Evolutionary conservation across 2,329 filamentous ascomycete genomes (phyloP), one percentile per base, ranked within the genome.

Genomic region (Cryphonectria parasitica): DNA sequence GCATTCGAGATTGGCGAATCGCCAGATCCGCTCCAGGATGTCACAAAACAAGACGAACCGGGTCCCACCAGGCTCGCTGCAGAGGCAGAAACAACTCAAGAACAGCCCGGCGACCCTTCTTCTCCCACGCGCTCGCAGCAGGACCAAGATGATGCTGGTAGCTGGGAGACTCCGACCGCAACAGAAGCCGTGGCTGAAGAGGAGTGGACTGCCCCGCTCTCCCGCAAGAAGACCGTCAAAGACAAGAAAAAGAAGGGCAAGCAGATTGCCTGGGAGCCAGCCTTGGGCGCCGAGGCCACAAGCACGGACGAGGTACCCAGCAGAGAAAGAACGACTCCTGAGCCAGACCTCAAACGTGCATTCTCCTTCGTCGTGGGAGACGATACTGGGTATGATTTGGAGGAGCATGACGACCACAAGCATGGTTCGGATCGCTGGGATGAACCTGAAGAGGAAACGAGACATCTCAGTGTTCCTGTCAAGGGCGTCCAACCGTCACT

Each of bases 241-340:
- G 80, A 78, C 61, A 83, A 81, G 77, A 83, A 80, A 65, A 74
- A 77, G 34, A 80, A 80, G 73, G 77, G 77, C 49, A 77, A 78
- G 71, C 73, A 75, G 73, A 64, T 72, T 28, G 52, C 68, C 66
- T 60, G 74, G 67, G 74, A 71, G 41, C 66, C 69, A 61, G 54
- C 71, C 10, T 69, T 74, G 3, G 72, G 66, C n/a, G 28, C 49
- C 11, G 72, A 65, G 22, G 73, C 70, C 2, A 71, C 72, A n/a
- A 43, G 39, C 28, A 13, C 31, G 15, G 66, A 68, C 54, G 25
- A 15, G 1, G 15, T 8, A 58, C 28, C 22, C 64, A 60, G 52
- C 31, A 28, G 39, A 25, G 43, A 58, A 19, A 13, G 3, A 8
- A 19, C 17, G 8, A 31, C 54, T 15, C 25, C 25, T 28, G 54